Conservation (phyloP, 2,329 filamentous ascomycete genomes). For the Botrytis porri region DNA sequence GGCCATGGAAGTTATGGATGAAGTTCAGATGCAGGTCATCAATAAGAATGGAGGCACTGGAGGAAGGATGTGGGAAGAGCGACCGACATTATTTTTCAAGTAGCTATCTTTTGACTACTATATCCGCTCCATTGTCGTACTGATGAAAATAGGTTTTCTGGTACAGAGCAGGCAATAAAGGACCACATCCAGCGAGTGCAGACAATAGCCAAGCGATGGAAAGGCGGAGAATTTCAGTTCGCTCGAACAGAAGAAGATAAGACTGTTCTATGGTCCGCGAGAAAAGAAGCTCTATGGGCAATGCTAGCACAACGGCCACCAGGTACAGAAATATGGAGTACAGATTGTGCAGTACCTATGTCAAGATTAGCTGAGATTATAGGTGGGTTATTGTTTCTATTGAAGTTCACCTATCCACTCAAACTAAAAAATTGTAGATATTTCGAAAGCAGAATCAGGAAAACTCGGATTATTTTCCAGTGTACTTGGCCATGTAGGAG, state of each 20-base stretch:
- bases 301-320: slow-evolving; percentile 66
- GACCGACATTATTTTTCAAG: slow-evolving; percentile 78
- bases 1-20: slow-evolving; percentile 72
- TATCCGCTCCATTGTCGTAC: background rate
- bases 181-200: slow-evolving; percentile 72
- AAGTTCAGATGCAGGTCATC: slow-evolving; percentile 78
- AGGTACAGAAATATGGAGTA: slow-evolving; percentile 68
- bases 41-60: slow-evolving; percentile 68
- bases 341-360: slow-evolving; percentile 79
- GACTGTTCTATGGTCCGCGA: slow-evolving; percentile 72
- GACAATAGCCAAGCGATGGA: slow-evolving; percentile 60
- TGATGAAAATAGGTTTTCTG: slow-evolving; percentile 54
- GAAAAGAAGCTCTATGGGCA: slow-evolving; percentile 78
- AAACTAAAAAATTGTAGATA: slow-evolving; percentile 41
- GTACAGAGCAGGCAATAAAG: slow-evolving; percentile 67
- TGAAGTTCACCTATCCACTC: background rate
- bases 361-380: slow-evolving; percentile 68
- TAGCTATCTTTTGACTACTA: background rate
- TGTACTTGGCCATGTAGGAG: slow-evolving; percentile 82
- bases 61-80: slow-evolving; percentile 66
- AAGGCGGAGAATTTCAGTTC: slow-evolving; percentile 69
- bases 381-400: slow-evolving; percentile 39
- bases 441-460: slow-evolving; percentile 82
- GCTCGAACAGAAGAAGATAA: slow-evolving; percentile 67
- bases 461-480: slow-evolving; percentile 73